Conservation (phyloP, 2,329 filamentous ascomycete genomes). For the Metarhizium rileyi region DNA sequence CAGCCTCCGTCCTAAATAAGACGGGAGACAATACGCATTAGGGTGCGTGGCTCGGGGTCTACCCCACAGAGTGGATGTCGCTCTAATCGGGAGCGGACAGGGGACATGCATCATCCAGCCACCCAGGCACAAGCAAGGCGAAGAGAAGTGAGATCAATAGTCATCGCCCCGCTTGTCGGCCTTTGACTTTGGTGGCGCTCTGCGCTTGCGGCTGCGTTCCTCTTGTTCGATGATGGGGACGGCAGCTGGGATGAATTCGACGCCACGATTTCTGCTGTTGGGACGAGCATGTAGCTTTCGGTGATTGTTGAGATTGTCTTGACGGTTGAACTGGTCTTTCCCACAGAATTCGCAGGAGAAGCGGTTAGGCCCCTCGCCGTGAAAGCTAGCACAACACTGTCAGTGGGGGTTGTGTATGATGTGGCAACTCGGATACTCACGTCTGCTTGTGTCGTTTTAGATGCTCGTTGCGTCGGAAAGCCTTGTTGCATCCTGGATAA, state of each 20-base stretch:
- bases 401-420: neutral
- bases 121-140: constrained; percentile 1
- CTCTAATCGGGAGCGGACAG: neutral
- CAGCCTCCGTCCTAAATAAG: neutral
- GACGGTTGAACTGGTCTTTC: constrained; percentile 31
- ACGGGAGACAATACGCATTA: neutral
- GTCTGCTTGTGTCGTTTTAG: constrained; percentile 44
- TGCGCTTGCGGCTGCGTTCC: constrained; percentile 29
- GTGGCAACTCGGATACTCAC: constrained; percentile 25
- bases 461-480: constrained; percentile 44
- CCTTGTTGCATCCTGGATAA: constrained; percentile 36
- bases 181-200: constrained; percentile 29
- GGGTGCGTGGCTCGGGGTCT: constrained; percentile 2
- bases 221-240: constrained; percentile 31
- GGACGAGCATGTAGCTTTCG: constrained; percentile 30
- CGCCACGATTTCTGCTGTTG: constrained; percentile 29
- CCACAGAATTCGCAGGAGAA: constrained; percentile 33
- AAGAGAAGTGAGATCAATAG: constrained; percentile 14
- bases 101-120: constrained; percentile 1
- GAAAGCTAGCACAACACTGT: constrained; percentile 17
- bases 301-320: constrained; percentile 33
- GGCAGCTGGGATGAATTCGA: constrained; percentile 29
- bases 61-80: constrained; percentile 1
- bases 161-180: constrained; percentile 21
- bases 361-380: constrained; percentile 29